Evolutionary conservation across 2,329 filamentous ascomycete species (phyloP).

Genomic region (Fusarium sp.): DNA sequence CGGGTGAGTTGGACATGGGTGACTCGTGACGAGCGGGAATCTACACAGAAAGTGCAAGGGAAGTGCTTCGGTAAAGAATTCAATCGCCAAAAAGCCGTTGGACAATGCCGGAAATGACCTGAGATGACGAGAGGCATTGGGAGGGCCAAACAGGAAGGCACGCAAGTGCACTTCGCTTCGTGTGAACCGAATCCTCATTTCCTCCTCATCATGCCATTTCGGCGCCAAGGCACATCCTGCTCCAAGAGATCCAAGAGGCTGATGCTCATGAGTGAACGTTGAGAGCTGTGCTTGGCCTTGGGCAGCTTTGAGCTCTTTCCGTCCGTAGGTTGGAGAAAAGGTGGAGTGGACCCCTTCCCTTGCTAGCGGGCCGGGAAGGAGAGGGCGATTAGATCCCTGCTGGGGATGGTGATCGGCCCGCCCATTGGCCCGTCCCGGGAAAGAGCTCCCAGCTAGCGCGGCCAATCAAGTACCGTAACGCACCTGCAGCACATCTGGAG

Average conservation of each 20-base stretch:
- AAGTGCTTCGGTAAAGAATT: neutral
- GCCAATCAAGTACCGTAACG: conserved; percentile 53
- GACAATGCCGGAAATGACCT: conserved; percentile 19
- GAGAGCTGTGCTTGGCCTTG: neutral
- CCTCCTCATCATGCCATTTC: conserved; percentile 20
- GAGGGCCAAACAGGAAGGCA: neutral
- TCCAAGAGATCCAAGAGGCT: conserved; percentile 14
- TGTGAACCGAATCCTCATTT: conserved; percentile 1
- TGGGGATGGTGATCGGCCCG: conserved; percentile 48
- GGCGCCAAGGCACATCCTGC: conserved; percentile 6
- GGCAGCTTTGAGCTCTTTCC: conserved; percentile 27
- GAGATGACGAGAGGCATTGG: conserved; percentile 8
- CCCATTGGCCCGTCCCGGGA: conserved; percentile 48
- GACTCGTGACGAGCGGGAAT: conserved; percentile 1
- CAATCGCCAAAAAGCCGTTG: conserved; percentile 2
- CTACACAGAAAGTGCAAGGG: neutral
- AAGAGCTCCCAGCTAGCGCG: conserved; percentile 42
- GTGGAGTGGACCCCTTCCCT: conserved; percentile 34
- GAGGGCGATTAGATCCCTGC: conserved; percentile 53
- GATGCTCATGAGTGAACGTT: conserved; percentile 14
- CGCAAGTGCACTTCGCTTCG: neutral
- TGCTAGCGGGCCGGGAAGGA: conserved; percentile 44
- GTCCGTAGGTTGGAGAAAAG: conserved; percentile 14
- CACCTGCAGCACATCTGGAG: conserved; percentile 44
- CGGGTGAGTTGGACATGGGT: conserved; percentile 1